A percentile compares a stretch with the other conserved stretches of the same genome.
Evolutionary conservation across 805 yeast species (phyloP).

Genomic region (Nadsonia fulvescens): DNA sequence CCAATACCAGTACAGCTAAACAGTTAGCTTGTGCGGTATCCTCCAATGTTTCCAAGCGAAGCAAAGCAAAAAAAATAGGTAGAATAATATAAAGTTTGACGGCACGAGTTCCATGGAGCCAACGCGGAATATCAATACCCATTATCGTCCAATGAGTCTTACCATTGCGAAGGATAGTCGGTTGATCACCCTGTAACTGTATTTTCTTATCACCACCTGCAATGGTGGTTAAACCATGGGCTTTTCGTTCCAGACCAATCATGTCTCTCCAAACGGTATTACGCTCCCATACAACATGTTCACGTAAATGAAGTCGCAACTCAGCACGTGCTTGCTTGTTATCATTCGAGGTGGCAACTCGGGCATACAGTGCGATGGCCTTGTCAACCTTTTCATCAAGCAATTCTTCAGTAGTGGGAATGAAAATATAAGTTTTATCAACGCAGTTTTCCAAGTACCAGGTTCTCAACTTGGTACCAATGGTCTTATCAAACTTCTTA

Average conservation of each 20-base stretch:
- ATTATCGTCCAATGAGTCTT: slow-evolving; percentile 2
- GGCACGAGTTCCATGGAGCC: slow-evolving; percentile 22
- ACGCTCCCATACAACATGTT: slow-evolving; percentile 93
- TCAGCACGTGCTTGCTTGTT: slow-evolving; percentile 28
- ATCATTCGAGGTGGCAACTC: slow-evolving; percentile 25
- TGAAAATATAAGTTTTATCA: slow-evolving; percentile 38
- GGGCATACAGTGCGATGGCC: slow-evolving; percentile 37
- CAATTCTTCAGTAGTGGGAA: slow-evolving; percentile 25
- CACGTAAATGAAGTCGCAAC: slow-evolving; percentile 46
- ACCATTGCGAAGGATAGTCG: slow-evolving; percentile 3
- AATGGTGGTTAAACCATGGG: slow-evolving; percentile 49
- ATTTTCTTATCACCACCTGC: slow-evolving; percentile 12
- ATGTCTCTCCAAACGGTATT: slow-evolving; percentile 96
- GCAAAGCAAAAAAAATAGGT: slow-evolving; percentile 28
- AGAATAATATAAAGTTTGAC: slow-evolving; percentile 31
- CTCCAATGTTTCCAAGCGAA: slow-evolving; percentile 19
- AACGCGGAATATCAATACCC: slow-evolving; percentile 18
- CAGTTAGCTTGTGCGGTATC: slow-evolving; percentile 61
- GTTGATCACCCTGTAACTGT: slow-evolving; percentile 15
- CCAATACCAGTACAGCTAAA: slow-evolving; percentile 62
- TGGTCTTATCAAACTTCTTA: slow-evolving; percentile 79
- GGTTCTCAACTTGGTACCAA: slow-evolving; percentile 41
- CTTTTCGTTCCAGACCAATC: slow-evolving; percentile 74
- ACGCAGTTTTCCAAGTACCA: slow-evolving; percentile 30
- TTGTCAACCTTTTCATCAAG: slow-evolving; percentile 39